These are phyloP conservation scores for Linanthus parryae DNA, from an alignment of 148 eudicot genomes.

Conservation along the genomic window DNA sequence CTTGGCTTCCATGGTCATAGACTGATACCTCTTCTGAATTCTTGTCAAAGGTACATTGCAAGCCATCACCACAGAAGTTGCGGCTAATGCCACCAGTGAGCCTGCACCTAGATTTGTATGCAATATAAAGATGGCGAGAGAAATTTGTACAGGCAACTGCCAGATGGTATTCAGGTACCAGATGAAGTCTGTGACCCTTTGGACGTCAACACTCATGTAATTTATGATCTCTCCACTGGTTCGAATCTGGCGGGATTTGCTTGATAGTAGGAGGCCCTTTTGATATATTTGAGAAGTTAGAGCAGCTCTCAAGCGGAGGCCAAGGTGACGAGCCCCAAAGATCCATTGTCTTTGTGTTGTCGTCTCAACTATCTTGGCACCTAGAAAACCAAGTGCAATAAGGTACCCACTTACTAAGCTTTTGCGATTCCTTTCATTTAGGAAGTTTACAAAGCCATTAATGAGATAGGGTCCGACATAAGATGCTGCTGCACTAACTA, in stretches of 20 bases:
- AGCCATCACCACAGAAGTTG: conserved; percentile 67
- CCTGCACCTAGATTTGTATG: conserved; percentile 69
- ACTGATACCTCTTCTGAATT: conserved; percentile 65
- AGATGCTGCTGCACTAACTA: conserved; percentile 62
- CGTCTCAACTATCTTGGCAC: conserved; percentile 81
- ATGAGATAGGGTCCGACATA: conserved; percentile 92
- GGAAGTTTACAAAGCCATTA: conserved; percentile 65
- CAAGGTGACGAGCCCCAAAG: conserved; percentile 93
- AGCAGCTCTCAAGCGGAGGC: conserved; percentile 77
- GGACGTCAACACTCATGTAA: conserved; percentile 90
- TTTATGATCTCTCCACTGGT: conserved; percentile 94
- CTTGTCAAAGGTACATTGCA: conserved; percentile 78
- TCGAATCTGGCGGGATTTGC: conserved; percentile 71
- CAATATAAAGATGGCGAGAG: conserved; percentile 59
- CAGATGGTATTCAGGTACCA: conserved; percentile 83
- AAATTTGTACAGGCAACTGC: conserved; percentile 86
- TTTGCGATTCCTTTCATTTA: conserved; percentile 46
- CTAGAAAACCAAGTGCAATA: conserved; percentile 69
- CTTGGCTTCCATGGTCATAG: conserved; percentile 80
- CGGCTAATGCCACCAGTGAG: conserved; percentile 63
- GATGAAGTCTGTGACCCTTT: conserved; percentile 72
- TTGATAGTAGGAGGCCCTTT: conserved; percentile 79
- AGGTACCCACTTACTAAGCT: conserved; percentile 69
- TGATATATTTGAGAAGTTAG: conserved; percentile 81
- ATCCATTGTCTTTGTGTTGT: conserved; percentile 95